Evolutionary conservation across 139 green algal species (phyloP), one percentile per base, ranked within the genome.

Genomic region (Ettlia oleoabundans): DNA sequence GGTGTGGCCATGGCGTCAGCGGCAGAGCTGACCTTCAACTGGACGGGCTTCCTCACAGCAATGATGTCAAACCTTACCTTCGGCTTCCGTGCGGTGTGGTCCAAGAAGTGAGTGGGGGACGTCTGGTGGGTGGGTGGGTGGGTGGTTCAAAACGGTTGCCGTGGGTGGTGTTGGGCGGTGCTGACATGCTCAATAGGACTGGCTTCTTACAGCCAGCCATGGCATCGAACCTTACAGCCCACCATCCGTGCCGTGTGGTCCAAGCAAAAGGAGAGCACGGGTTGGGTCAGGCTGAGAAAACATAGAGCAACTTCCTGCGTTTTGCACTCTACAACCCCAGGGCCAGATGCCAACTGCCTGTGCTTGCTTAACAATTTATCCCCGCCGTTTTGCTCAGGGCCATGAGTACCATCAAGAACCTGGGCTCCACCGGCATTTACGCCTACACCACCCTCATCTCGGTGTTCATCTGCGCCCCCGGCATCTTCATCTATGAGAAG

Each of bases 391-490:
- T 1, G 3, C 3, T 84, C 88, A 96, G 93, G 82, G 90, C 90
- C 40, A 98, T 99, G 95, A 89, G 74, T 38, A 92, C 80, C 13
- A 92, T 97, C 82, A 92, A 92, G 85, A 83, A 90, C 58, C 88
- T 98, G 81, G 86, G 90, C 90, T 93, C 87, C 85, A 99, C 96
- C 13, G 96, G 93, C 52, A 91, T 98, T 72, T 99, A 99, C 85
- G 96, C 96, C 19, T 99, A 95, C 86, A 99, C 97, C 75, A 99
- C 96, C 22, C 94, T 99, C 47, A 95, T 99, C 83, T 97, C 94
- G 38, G 82, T 94, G 40, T 81, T 97, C 84, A 96, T 99, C 81
- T 99, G 95, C 90, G 81, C 94, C 47, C 95, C 95, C 32, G 86
- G 91, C 47, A 92, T 93, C 10, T 88, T 98, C 38, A 84, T 96